Percentiles rank a stretch among this genome's conserved stretches.
Conservation (phyloP, 176 grass and related monocot genomes). For the Bromus sterilis region DNA sequence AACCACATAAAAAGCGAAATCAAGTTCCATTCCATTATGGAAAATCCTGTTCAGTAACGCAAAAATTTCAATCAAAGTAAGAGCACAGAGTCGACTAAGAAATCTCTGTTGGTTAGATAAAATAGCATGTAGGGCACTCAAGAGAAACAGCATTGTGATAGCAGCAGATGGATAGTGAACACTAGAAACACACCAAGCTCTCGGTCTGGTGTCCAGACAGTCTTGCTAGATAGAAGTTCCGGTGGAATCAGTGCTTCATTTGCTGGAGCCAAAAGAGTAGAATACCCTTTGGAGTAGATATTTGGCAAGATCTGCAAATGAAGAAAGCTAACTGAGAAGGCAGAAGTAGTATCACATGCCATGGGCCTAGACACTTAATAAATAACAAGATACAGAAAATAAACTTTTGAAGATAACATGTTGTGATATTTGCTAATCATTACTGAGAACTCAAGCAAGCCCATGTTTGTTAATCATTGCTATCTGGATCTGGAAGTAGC, state of each 20-base stretch:
- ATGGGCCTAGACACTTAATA: not conserved
- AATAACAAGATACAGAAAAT: not conserved
- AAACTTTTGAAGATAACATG: not conserved
- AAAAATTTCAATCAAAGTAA: not conserved
- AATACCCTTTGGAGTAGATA: constrained; percentile 16
- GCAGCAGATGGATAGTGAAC: constrained; percentile 5
- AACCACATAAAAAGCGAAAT: not conserved
- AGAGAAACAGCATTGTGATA: not conserved
- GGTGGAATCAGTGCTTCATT: constrained; percentile 45
- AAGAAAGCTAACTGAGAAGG: not conserved
- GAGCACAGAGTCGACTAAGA: not conserved
- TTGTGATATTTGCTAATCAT: not conserved
- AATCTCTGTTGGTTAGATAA: not conserved
- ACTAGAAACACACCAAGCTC: constrained; percentile 39
- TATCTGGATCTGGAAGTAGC: not conserved
- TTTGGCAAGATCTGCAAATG: constrained; percentile 37
- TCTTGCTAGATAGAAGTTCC: constrained; percentile 38
- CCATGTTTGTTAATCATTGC: not conserved
- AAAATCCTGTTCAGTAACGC: not conserved
- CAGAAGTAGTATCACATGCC: not conserved
- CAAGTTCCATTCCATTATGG: not conserved
- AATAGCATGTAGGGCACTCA: no score
- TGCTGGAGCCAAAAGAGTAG: constrained; percentile 41
- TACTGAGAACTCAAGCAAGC: not conserved
- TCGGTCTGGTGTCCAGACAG: constrained; percentile 51